Conservation (phyloP, 129 eudicot species). For the Flaveria robusta region DNA sequence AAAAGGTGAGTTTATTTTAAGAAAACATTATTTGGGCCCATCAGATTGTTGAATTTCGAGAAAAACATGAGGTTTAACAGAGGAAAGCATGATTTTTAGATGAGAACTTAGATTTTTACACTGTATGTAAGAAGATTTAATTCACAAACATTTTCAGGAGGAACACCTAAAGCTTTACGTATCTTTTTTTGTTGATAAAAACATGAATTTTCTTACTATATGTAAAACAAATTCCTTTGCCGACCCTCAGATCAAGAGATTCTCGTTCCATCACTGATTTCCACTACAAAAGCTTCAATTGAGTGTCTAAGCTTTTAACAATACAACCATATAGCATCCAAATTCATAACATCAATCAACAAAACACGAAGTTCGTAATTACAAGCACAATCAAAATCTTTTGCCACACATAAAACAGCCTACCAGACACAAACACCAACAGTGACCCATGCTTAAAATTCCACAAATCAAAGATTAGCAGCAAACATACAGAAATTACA, state of each 20-base stretch:
- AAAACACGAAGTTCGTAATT: neutral
- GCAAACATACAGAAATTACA: neutral
- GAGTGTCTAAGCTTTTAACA: neutral
- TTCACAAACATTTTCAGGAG: neutral
- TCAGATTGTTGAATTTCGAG: neutral
- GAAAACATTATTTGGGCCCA: neutral
- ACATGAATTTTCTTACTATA: neutral
- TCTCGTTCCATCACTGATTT: neutral
- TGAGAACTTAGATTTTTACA: neutral
- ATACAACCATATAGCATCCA: neutral
- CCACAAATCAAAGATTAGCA: neutral
- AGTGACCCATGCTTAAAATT: neutral
- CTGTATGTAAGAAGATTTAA: neutral
- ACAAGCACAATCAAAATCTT: neutral
- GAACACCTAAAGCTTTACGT: neutral
- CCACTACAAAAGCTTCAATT: neutral
- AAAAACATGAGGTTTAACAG: too few relatives aligned
- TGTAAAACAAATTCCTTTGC: neutral
- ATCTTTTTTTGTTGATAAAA: neutral
- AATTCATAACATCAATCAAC: neutral
- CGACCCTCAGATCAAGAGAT: neutral
- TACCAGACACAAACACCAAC: slow-evolving; percentile 1
- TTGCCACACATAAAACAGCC: neutral
- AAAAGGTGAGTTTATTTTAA: neutral
- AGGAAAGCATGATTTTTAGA: neutral